These are phyloP conservation scores for Colletotrichum graminicola DNA, from an alignment of 2,329 filamentous ascomycete genomes.

Conservation along the genomic window DNA sequence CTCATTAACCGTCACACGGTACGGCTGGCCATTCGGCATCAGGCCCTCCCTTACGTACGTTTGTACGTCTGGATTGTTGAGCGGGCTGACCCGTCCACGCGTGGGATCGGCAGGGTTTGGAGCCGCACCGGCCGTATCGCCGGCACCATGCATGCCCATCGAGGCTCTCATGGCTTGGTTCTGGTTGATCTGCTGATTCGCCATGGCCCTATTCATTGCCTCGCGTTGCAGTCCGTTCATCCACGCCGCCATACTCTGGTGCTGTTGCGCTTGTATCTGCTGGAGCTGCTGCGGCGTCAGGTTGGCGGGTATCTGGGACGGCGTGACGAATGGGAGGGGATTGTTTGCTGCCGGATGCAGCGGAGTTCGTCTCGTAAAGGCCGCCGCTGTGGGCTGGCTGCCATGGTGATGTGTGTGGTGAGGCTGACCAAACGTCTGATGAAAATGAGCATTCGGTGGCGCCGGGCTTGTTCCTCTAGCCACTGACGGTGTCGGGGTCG, in stretches of 20 bases:
- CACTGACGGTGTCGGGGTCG: conserved; percentile 45
- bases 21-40: conserved; percentile 41
- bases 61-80: conserved; percentile 37
- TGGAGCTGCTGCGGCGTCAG: conserved; percentile 41
- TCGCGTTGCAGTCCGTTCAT: conserved; percentile 62
- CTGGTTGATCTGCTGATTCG: conserved; percentile 58
- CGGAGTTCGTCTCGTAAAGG: conserved; percentile 48
- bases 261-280: conserved; percentile 49
- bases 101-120: conserved; percentile 44
- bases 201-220: conserved; percentile 56
- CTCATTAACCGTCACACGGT: conserved; percentile 43
- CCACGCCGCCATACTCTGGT: conserved; percentile 60
- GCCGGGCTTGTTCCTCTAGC: conserved; percentile 45
- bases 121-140: conserved; percentile 48
- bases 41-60: conserved; percentile 40
- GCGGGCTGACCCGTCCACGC: conserved; percentile 50
- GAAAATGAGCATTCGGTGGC: conserved; percentile 40
- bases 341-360: conserved; percentile 47
- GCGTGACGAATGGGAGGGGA: conserved; percentile 50
- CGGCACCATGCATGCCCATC: conserved; percentile 56
- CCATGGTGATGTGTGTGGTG: conserved; percentile 44
- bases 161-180: conserved; percentile 58
- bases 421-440: conserved; percentile 43
- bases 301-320: conserved; percentile 45
- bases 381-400: conserved; percentile 47